Evolutionary conservation across 768 basidiomycete genomes (phyloP), one percentile per base, ranked within the genome.

Genomic region (Calocybe cyanea): DNA sequence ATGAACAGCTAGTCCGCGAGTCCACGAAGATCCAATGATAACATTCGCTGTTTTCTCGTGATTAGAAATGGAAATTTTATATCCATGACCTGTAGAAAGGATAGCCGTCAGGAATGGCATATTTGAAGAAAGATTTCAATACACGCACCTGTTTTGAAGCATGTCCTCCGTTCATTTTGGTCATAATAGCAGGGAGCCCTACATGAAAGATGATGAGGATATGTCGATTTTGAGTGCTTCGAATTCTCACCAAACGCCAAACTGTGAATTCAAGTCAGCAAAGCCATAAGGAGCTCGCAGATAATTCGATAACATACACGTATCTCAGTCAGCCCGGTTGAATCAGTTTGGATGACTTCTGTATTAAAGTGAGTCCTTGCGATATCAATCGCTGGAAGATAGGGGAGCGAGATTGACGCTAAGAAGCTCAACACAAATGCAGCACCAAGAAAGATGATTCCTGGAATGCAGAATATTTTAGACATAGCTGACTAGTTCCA

Each of bases 331-430:
- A 83, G 56, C 2, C 57, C 62, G 13, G 62, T 48, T 17, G 54
- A 39, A 24, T 41, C 51, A 20, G 51, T 49, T 48, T 64, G 46
- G 41, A 53, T 48, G 32, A 51, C 68, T 14, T 48, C 66, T 34
- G 56, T 52, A 18, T 56, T 65, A 44, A 81, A 78, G 43, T 77
- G 72, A 9, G 76, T 70, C 21, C 85, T 80, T 11, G 75, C 71
- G 56, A 90, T 70, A 63, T 88, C 87, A 53, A 88, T 67, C 0
- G 74, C 77, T 15, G 81, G 70, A 17, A 90, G 69, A 64, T 67
- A 81, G 1, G 88, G 87, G 2, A 88, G 67, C 13, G 87, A 89
- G 39, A 90, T 71, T 10, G 86, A 81, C 24, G 80, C 76, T 51
- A 89, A 65, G 58, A 88, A 68, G 53, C 75, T 76, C 50, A 89